Evolutionary conservation across 768 basidiomycete species (phyloP).

Genomic region (Tulasnella sp.): DNA sequence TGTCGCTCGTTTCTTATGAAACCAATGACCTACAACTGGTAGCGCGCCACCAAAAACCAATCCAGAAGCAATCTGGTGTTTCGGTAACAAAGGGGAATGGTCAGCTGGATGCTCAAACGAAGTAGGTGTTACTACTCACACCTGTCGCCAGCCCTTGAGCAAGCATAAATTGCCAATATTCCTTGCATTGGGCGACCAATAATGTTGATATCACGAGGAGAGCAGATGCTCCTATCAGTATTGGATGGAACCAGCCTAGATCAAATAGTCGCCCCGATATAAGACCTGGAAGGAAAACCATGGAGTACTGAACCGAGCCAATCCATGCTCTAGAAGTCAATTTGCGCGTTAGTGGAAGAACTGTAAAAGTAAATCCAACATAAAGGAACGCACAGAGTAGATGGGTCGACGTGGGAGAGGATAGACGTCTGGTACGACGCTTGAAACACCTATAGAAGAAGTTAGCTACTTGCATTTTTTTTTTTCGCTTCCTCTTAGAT

Average conservation of each 20-base stretch:
- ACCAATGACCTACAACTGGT: conserved; percentile 62
- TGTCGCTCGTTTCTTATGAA: conserved; percentile 44
- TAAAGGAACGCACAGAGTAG: conserved; percentile 12
- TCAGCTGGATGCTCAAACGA: not conserved
- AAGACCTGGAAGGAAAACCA: conserved; percentile 31
- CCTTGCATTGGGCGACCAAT: conserved; percentile 56
- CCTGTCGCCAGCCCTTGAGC: conserved; percentile 63
- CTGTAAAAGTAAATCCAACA: no score
- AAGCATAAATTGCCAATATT: conserved; percentile 70
- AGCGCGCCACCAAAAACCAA: conserved; percentile 52
- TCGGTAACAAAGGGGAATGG: not conserved
- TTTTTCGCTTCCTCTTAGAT: not conserved
- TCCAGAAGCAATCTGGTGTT: conserved; percentile 35
- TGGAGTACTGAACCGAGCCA: conserved; percentile 20
- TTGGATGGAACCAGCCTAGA: conserved; percentile 50
- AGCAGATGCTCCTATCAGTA: conserved; percentile 39
- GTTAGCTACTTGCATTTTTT: not conserved
- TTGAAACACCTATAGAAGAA: conserved; percentile 6
- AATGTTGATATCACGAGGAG: conserved; percentile 48
- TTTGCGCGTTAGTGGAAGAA: not conserved
- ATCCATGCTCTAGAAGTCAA: conserved; percentile 4
- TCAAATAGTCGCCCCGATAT: conserved; percentile 63
- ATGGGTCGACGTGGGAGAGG: conserved; percentile 3
- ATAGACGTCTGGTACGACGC: conserved; percentile 7
- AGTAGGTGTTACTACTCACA: conserved; percentile 30